Base-by-base conservation (phyloP, 2,329 filamentous ascomycete genomes). In the Achaetomium macrosporum region DNA sequence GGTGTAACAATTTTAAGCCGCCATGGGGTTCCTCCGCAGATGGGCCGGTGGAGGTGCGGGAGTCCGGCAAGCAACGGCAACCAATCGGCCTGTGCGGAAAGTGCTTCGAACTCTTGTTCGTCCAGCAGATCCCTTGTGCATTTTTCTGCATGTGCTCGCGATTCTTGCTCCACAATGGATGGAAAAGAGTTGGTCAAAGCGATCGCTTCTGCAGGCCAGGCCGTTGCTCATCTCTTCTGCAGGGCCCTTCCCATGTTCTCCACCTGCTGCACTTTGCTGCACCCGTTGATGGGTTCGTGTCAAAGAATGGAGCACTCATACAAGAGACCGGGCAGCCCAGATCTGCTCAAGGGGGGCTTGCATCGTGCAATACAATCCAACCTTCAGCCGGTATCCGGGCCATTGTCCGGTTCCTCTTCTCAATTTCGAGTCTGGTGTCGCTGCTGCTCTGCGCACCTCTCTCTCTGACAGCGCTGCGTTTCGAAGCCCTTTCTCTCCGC, bases 231-330 rank as follows among this genome's bases (percentile, higher is more conserved):
- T 16, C 46, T 20, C 30, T 49, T 55, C 49, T 43, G 40, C 51
- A 51, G 35, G 51, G 19, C 16, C 25, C 31, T 36, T 43, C 50
- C 41, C 52, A 36, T 47, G 46, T 20, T 39, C 41, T 40, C 50
- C 50, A 49, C 46, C 33, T 30, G 29, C 13, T 41, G 45, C 33
- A n/a, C 10, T 8, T n/a, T 16, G 10, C 33, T 35, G 33, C 19
- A 20, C 42, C 50, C 46, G 43, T 39, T 30, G 44, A 41, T 57
- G 55, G 25, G 56, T 13, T 51, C 51, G 41, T 44, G 42, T 52
- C 41, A 19, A 56, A 52, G 53, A 51, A 54, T 58, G 56, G 56
- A 53, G 51, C 44, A 15, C 19, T 52, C 54, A 48, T 48, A 51
- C 50, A 53, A 47, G 41, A 50, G 41, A 40, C 31, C 43, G 42